Evolutionary conservation across 331 rosid genomes (phyloP).

Genomic region (Malus hybrid): DNA sequence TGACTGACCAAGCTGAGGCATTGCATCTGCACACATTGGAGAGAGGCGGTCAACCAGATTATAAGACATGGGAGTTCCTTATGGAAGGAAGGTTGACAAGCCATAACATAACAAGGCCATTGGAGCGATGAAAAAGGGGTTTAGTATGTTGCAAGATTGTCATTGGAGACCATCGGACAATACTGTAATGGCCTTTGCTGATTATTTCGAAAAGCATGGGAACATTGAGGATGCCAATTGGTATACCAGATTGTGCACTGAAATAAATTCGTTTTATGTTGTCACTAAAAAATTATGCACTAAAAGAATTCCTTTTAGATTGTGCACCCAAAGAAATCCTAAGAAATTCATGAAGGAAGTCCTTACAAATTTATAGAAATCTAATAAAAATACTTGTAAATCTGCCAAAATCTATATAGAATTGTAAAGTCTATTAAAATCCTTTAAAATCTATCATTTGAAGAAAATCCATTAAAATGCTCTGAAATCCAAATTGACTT

Average conservation of each 20-base stretch:
- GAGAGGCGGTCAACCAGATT: constrained; percentile 67
- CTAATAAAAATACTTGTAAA: too few species aligned
- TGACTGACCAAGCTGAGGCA: constrained; percentile 59
- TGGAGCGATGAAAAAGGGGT: constrained; percentile 47
- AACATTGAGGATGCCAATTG: constrained; percentile 15
- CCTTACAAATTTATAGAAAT: too few species aligned
- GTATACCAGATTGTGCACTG: constrained; percentile 4
- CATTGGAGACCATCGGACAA: constrained; percentile 49
- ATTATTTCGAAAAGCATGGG: background rate
- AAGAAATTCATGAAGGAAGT: too few species aligned
- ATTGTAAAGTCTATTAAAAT: too few species aligned
- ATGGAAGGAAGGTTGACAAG: constrained; percentile 60
- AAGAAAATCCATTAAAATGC: too few species aligned
- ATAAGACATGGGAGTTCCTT: constrained; percentile 87
- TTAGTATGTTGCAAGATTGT: constrained; percentile 33
- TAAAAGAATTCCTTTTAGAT: too few species aligned
- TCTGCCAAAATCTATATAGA: too few species aligned
- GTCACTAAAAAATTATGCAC: too few species aligned
- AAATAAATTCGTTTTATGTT: too few species aligned
- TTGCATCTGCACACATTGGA: constrained; percentile 57
- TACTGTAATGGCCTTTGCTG: constrained; percentile 41
- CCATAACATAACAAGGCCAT: constrained; percentile 46
- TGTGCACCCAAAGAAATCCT: too few species aligned
- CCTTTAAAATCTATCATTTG: too few species aligned
- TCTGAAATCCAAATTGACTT: too few species aligned